These are phyloP conservation scores for Prunus dulcis DNA, from an alignment of 306 rosid species.

Conservation along the genomic window DNA sequence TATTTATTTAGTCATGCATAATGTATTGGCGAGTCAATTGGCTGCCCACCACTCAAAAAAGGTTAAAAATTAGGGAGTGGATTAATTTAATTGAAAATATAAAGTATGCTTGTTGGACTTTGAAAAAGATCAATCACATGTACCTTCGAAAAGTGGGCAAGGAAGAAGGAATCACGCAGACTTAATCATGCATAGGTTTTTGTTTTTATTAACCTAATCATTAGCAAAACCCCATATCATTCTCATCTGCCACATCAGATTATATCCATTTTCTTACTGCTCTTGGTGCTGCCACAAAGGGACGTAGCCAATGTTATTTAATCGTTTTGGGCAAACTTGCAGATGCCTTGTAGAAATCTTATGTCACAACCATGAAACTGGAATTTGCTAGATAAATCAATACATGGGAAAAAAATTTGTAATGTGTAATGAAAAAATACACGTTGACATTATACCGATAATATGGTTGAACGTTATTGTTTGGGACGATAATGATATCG, in stretches of 20 bases:
- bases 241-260: not conserved
- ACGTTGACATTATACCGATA: no score
- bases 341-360: no score
- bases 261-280: not conserved
- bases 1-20: not conserved
- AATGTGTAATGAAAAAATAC: no score
- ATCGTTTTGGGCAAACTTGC: no score
- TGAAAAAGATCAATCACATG: constrained; percentile 1
- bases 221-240: not conserved
- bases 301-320: no score
- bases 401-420: no score
- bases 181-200: not conserved
- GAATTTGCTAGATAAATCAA: no score
- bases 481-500: no score
- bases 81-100: not conserved
- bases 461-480: no score
- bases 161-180: not conserved
- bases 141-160: not conserved
- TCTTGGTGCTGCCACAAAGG: no score
- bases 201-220: not conserved
- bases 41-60: not conserved
- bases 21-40: not conserved
- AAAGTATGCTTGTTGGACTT: not conserved
- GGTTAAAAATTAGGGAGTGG: not conserved
- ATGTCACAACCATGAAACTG: no score